phyloP scores from a whole-genome alignment of 1,139 yeast species.

The Kurtzmaniella natalensis region DNA sequence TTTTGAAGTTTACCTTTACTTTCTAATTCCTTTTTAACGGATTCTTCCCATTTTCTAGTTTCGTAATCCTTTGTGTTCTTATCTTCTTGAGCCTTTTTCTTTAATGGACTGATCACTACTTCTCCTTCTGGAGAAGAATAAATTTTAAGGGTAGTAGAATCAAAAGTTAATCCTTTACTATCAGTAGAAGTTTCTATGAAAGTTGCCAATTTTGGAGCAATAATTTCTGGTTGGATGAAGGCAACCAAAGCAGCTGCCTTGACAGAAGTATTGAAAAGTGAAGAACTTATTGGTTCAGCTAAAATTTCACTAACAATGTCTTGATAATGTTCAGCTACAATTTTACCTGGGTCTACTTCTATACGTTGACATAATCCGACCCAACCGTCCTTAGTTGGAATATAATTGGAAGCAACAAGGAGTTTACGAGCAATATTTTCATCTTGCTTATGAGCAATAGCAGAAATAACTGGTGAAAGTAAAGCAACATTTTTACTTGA shows the following conservation, averaged over 20 bases:
- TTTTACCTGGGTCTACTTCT: constrained; percentile 57
- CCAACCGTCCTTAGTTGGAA: constrained; percentile 62
- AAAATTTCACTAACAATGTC: constrained; percentile 26
- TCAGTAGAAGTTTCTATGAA: constrained; percentile 34
- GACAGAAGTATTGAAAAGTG: constrained; percentile 42
- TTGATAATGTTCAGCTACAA: constrained; percentile 41
- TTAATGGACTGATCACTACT: constrained; percentile 62
- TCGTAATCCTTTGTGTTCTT: constrained; percentile 82
- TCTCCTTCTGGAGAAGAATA: constrained; percentile 70
- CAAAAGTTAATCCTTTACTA: constrained; percentile 16
- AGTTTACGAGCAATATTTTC: constrained; percentile 33
- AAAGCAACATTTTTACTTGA: constrained; percentile 12
- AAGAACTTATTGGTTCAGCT: not conserved
- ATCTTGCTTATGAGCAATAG: constrained; percentile 36
- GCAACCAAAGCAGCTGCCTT: constrained; percentile 60
- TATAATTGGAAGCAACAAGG: constrained; percentile 51
- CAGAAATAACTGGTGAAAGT: constrained; percentile 40
- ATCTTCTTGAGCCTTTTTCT: constrained; percentile 34
- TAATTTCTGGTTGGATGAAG: constrained; percentile 61
- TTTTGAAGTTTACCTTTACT: constrained; percentile 43
- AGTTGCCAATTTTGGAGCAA: constrained; percentile 49
- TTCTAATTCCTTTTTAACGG: constrained; percentile 69
- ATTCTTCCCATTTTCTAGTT: constrained; percentile 86
- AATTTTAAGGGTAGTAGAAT: constrained; percentile 40
- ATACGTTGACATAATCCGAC: constrained; percentile 67